Evolutionary conservation across 495 filamentous ascomycete genomes (phyloP).

Genomic region (Hypoxylon rickii): DNA sequence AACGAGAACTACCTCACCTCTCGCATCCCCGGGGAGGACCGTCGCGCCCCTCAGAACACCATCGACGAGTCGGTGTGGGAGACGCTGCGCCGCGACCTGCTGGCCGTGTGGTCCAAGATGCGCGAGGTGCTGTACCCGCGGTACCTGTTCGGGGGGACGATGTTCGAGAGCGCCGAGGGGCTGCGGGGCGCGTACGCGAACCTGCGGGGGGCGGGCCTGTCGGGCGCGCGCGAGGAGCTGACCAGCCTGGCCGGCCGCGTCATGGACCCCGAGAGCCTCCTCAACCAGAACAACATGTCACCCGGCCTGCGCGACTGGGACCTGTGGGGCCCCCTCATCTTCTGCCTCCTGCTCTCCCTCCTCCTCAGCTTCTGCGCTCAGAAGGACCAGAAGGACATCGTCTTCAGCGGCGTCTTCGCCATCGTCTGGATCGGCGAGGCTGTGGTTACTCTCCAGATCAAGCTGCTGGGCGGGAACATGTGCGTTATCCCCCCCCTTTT

Average conservation of each 20-base stretch:
- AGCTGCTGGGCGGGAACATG: constrained; percentile 97
- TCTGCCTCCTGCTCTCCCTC: constrained; percentile 84
- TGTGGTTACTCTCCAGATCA: constrained; percentile 97
- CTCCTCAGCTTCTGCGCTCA: constrained; percentile 79
- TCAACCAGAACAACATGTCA: constrained; percentile 78
- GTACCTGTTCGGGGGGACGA: constrained; percentile 83
- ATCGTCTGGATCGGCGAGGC: constrained; percentile 97
- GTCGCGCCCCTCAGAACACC: constrained; percentile 87
- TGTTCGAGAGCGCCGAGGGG: constrained; percentile 62
- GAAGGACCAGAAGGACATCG: constrained; percentile 76
- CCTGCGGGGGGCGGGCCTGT: constrained; percentile 52
- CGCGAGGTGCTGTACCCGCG: constrained; percentile 96
- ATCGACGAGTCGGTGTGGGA: constrained; percentile 98
- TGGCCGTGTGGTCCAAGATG: constrained; percentile 97
- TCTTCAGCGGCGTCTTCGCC: constrained; percentile 95
- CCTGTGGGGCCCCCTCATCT: constrained; percentile 93
- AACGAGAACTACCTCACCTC: constrained; percentile 77
- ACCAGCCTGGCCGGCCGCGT: constrained; percentile 60
- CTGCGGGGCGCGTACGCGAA: constrained; percentile 58
- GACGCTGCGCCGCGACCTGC: constrained; percentile 85
- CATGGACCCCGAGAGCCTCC: constrained; percentile 66
- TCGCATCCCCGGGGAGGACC: constrained; percentile 89
- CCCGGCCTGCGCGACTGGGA: constrained; percentile 94
- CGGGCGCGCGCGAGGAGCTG: constrained; percentile 66
- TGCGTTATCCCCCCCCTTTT: constrained; percentile 52